Evolutionary conservation across 2,329 filamentous ascomycete species (phyloP).

Genomic region (Massarina eburnea): DNA sequence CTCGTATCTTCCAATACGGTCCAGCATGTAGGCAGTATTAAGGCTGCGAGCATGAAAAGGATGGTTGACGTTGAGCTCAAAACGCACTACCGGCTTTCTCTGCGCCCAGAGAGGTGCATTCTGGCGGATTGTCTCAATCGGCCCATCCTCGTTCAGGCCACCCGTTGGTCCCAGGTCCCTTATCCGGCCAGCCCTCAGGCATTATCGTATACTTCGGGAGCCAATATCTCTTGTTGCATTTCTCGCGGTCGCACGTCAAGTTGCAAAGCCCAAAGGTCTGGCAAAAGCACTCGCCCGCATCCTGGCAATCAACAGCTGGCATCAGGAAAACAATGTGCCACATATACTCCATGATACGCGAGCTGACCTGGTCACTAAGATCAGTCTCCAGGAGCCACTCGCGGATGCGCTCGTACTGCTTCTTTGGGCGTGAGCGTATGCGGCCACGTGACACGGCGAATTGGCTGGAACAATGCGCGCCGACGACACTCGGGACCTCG

Average conservation of each 20-base stretch:
- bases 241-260: slow-evolving; percentile 41
- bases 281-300: slow-evolving; percentile 64
- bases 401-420: slow-evolving; percentile 51
- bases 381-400: slow-evolving; percentile 50
- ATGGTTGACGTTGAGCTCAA: too few species aligned
- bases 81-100: too few species aligned
- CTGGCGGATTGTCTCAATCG: too few species aligned
- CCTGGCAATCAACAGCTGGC: slow-evolving; percentile 57
- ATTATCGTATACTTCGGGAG: slow-evolving; percentile 59
- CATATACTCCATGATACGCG: slow-evolving; percentile 56
- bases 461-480: slow-evolving; percentile 54
- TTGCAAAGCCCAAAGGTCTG: slow-evolving; percentile 63
- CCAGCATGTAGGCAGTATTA: too few species aligned
- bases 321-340: slow-evolving; percentile 51
- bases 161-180: slow-evolving; percentile 40
- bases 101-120: too few species aligned
- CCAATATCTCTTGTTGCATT: slow-evolving; percentile 59
- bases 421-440: slow-evolving; percentile 44
- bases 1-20: too few species aligned
- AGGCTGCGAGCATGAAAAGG: too few species aligned
- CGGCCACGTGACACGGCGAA: slow-evolving; percentile 51
- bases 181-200: slow-evolving; percentile 61
- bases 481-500: slow-evolving; percentile 46
- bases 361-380: slow-evolving; percentile 50
- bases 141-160: slow-evolving; percentile 23